Base-by-base conservation (phyloP, 345 rosid genomes). In the Citrus unshiu region DNA sequence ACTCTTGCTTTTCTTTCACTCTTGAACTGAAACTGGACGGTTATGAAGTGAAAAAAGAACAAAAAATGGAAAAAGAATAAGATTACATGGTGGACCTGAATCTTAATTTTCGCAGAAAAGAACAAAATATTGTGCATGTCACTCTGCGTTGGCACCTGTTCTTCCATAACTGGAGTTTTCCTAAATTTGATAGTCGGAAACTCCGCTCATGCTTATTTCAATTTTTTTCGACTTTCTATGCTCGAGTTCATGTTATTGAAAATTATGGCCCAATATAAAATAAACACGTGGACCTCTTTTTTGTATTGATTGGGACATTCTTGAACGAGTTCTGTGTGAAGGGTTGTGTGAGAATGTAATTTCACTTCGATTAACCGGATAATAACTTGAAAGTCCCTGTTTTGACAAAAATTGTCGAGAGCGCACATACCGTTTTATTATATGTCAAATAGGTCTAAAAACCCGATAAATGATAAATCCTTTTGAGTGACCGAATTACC, bases 141-240 rank as follows among this genome's bases (percentile, higher is more conserved):
- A 19, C 9, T 9, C 65, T 57, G 29, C n/a, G 22, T 32, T 58
- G 49, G 66, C 71, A 32, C 30, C 4, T 30, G 54, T 49, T 51
- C 75, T 58, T 57, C 65, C 66, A 72, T 72, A 30, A 72, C 75
- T 32, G 3, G 63, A 14, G 57, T 64, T 64, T 64, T 21, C 39
- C 34, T 4, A 32, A 30, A 16, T 30, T 64, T 29, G 34, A 6
- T 6, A 30, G 35, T 2, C 5, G 39, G 22, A 64, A 64, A 64
- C 21, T 18, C 0, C 39, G 7, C 12, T 64, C 18, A 18, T 30
- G 30, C 16, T 19, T 21, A 3, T 18, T 22, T 7, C 19, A n/a
- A 30, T 1, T 6, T 21, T 39, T 68, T 68, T n/a, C 5, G 3
- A 66, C 27, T 19, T 16, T 2, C 37, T 66, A 66, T 43, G 27